Conservation (phyloP, 2,329 filamentous ascomycete genomes). For the Colletotrichum sp. region DNA sequence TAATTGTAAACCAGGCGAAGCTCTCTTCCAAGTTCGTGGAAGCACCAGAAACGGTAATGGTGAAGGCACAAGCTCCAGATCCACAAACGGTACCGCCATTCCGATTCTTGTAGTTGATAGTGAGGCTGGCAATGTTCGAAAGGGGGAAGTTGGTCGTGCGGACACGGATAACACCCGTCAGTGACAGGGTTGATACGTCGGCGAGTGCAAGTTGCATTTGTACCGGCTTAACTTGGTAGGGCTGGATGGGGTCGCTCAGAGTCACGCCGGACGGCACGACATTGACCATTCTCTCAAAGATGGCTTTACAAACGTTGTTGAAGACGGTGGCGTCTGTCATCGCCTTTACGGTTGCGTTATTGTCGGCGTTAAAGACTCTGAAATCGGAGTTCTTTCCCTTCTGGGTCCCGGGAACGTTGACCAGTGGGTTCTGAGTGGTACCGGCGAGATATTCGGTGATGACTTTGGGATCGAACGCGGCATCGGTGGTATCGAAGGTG, state of each 20-base stretch:
- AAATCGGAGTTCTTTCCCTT: conserved; percentile 57
- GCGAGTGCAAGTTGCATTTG: conserved; percentile 60
- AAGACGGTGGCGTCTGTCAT: conserved; percentile 52
- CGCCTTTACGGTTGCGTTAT: conserved; percentile 57
- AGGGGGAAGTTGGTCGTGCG: conserved; percentile 53
- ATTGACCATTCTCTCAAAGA: conserved; percentile 68
- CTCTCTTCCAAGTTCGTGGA: conserved; percentile 64
- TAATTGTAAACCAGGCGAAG: conserved; percentile 59
- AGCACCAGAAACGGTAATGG: conserved; percentile 49
- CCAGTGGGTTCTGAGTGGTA: conserved; percentile 59
- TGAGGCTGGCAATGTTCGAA: conserved; percentile 49
- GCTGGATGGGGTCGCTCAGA: conserved; percentile 56
- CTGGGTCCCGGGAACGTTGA: conserved; percentile 53
- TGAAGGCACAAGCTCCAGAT: conserved; percentile 45
- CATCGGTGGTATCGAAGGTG: conserved; percentile 51
- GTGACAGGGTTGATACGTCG: conserved; percentile 50
- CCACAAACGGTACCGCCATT: conserved; percentile 53
- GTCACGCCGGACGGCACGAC: conserved; percentile 56
- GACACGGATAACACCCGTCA: conserved; percentile 63
- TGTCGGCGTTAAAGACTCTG: conserved; percentile 60
- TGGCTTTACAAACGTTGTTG: conserved; percentile 49
- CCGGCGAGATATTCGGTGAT: conserved; percentile 62
- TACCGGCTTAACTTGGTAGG: conserved; percentile 66
- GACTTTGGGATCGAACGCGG: conserved; percentile 60
- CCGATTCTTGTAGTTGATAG: conserved; percentile 61